phyloP scores from a whole-genome alignment of 345 rosid species.

The Zanthoxylum bungeanum region DNA sequence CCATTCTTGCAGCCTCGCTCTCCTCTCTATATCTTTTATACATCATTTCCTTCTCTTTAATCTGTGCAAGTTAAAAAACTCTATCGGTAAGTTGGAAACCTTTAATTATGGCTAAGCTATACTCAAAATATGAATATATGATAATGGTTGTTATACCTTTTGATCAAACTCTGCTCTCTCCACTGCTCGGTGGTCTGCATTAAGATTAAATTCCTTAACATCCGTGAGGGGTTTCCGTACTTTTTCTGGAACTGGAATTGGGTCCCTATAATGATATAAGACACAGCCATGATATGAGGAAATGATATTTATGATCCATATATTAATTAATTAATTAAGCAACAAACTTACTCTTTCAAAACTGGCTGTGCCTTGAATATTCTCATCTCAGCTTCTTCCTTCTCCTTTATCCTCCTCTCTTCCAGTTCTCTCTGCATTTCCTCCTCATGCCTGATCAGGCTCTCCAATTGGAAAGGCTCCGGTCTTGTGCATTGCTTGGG shows the following conservation, averaged over 20 bases:
- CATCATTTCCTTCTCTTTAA: constrained; percentile 79
- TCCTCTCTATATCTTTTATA: constrained; percentile 96
- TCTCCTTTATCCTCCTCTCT: constrained; percentile 65
- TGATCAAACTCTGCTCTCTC: constrained; percentile 93
- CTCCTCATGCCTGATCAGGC: constrained; percentile 83
- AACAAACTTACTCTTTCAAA: constrained; percentile 59
- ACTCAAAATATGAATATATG: too few relatives aligned
- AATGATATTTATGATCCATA: too few relatives aligned
- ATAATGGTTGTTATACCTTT: too few relatives aligned
- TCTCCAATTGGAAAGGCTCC: constrained; percentile 83
- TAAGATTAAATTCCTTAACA: constrained; percentile 66
- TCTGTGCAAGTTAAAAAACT: constrained; percentile 31
- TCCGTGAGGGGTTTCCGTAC: constrained; percentile 84
- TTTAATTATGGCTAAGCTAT: too few relatives aligned
- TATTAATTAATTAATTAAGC: too few relatives aligned
- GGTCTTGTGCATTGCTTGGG: constrained; percentile 82
- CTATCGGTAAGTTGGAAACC: too few relatives aligned
- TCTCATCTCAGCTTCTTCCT: constrained; percentile 71
- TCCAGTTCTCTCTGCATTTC: constrained; percentile 81
- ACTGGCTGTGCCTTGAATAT: constrained; percentile 78
- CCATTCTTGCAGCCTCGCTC: constrained; percentile 83
- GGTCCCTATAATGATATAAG: constrained; percentile 77
- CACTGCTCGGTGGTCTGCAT: constrained; percentile 62
- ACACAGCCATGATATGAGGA: too few relatives aligned
- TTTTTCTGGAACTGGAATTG: constrained; percentile 88